Evolutionary conservation across 2,329 filamentous ascomycete species (phyloP).

Genomic region (Fusarium lyarnte): DNA sequence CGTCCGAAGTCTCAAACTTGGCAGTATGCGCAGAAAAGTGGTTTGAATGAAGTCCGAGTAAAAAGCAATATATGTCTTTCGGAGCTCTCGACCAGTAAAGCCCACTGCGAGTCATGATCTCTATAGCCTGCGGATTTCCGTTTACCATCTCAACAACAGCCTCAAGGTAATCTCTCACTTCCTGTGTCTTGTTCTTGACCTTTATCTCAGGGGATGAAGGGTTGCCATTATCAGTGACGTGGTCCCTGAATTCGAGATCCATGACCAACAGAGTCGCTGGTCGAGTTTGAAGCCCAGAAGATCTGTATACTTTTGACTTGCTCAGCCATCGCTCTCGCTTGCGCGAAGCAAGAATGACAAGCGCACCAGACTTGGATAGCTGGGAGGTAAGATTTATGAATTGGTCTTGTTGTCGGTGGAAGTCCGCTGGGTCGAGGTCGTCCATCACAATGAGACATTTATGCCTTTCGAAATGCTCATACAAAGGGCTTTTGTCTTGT

Average conservation of each 20-base stretch:
- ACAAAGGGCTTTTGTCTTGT: not conserved
- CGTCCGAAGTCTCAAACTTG: not conserved
- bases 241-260: not conserved
- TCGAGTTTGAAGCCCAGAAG: not conserved
- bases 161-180: not conserved
- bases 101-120: not conserved
- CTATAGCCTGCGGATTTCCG: not conserved
- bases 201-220: not conserved
- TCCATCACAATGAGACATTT: not conserved
- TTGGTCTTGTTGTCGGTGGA: not conserved
- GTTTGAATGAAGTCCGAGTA: not conserved
- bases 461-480: not conserved
- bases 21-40: accelerated
- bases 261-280: not conserved
- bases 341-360: not conserved
- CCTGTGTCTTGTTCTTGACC: not conserved
- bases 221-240: not conserved
- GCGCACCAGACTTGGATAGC: not conserved
- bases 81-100: not conserved
- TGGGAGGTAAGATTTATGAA: not conserved
- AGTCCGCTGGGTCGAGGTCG: not conserved
- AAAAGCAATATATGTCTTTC: not conserved
- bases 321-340: not conserved
- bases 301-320: not conserved
- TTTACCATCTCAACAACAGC: not conserved